Base-by-base conservation (phyloP, 2,329 filamentous ascomycete species). In the Alternaria sp. region DNA sequence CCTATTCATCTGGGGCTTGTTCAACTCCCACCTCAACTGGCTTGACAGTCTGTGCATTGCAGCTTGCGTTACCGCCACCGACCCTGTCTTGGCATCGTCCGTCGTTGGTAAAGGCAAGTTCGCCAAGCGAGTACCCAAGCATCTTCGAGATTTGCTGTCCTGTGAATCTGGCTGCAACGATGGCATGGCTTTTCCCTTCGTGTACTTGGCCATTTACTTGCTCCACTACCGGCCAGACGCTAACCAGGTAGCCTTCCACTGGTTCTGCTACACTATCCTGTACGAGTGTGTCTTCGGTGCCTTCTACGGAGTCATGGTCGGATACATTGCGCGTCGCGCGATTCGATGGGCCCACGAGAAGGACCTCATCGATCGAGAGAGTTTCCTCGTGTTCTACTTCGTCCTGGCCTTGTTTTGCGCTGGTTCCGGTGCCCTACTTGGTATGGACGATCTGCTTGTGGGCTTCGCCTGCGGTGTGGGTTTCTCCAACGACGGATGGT, bases 91-190 rank as follows among this genome's bases (percentile, higher is more conserved):
- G 76, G 96, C 96, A 26, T 98, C 96, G 14, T 99, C 96, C 15
- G 96, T 99, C 58, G 96, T 99, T 56, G 96, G 96, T 79, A 99
- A 98, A 84, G 96, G 96, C 75, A 99, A 99, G 81, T 99, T 99
- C 75, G 95, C 96, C 37, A 97, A 97, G 83, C 90, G 96, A 67
- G 94, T 99, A 5, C 96, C 96, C 21, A 98, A 97, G 84, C 96
- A 99, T 89, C 84, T 99, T 82, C 88, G 96, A 85, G 96, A 99
- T 82, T 79, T 99, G 55, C 85, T 99, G 12, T 99, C 96, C 5
- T 94, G 94, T 60, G 96, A 99, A 82, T 99, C 96, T 8, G 96
- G 96, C 28, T 99, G 96, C 83, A 99, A 99, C 86, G 96, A 99
- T 79, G 96, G 96, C 82, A 99, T 99, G 96, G 96, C 96, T 2